Conservation (phyloP, 2,329 filamentous ascomycete genomes). For the Aureobasidium sp. region DNA sequence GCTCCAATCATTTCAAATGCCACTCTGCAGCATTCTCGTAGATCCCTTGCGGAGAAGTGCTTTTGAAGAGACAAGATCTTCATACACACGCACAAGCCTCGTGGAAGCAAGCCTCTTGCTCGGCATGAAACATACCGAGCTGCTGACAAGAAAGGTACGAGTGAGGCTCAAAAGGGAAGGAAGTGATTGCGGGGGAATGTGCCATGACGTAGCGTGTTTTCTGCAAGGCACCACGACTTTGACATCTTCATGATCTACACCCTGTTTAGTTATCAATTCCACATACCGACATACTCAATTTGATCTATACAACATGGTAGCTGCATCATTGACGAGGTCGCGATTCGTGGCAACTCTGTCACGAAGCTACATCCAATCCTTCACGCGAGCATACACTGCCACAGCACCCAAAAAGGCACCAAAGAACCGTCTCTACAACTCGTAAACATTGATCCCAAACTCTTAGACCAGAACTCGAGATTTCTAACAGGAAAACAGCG, state of each 20-base stretch:
- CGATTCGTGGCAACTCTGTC: not conserved
- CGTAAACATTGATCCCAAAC: not conserved
- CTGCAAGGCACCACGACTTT: not conserved
- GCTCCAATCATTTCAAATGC: not conserved
- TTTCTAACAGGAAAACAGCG: constrained; percentile 15
- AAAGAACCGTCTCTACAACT: constrained; percentile 15
- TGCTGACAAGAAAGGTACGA: not conserved
- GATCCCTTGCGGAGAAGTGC: not conserved
- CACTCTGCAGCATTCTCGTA: not conserved
- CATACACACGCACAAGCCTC: not conserved
- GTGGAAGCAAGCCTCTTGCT: not conserved
- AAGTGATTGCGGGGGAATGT: not conserved
- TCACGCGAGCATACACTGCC: constrained; percentile 11
- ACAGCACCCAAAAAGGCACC: constrained; percentile 11
- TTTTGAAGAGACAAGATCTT: not conserved
- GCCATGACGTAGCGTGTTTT: not conserved
- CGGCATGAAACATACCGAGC: constrained; percentile 2
- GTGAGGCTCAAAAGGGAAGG: not conserved
- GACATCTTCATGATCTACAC: not conserved
- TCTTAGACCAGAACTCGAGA: too few relatives aligned
- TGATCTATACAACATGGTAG: not conserved
- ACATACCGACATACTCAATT: too few relatives aligned
- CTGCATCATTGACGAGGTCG: not conserved
- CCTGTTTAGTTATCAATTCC: not conserved
- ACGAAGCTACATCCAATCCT: not conserved